These are phyloP conservation scores for Rhodotorula sp. DNA, from an alignment of 1,284 basidiomycete genomes.

Conservation along the genomic window DNA sequence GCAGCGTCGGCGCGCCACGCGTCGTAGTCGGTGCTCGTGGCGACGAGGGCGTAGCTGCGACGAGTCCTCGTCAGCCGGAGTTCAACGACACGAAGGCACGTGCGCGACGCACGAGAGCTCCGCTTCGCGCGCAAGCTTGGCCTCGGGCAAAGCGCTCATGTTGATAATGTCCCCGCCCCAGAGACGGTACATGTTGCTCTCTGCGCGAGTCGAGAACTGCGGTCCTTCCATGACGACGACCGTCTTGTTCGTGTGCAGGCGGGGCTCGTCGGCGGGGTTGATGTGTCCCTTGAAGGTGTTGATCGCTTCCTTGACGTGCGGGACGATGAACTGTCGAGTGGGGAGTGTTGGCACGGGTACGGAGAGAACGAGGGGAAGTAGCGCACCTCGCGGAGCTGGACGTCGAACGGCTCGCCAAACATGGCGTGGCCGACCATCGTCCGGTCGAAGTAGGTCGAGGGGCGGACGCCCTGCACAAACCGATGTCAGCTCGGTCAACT, in stretches of 20 bases:
- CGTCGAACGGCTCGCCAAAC: conserved; percentile 70
- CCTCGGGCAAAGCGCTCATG: conserved; percentile 82
- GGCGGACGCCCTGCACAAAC: conserved; percentile 44
- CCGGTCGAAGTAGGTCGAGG: conserved; percentile 81
- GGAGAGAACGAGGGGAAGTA: not conserved
- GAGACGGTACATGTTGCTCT: conserved; percentile 87
- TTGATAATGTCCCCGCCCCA: conserved; percentile 95
- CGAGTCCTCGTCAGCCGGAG: not conserved
- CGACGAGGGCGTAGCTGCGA: conserved; percentile 78
- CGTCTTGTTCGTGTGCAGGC: conserved; percentile 74
- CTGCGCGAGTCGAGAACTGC: conserved; percentile 75
- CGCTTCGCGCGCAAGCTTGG: conserved; percentile 91
- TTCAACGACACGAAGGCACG: not conserved
- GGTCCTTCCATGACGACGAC: conserved; percentile 98
- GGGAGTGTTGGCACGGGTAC: not conserved
- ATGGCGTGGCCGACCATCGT: conserved; percentile 85
- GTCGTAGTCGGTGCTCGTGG: conserved; percentile 62
- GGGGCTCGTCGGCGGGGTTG: conserved; percentile 40
- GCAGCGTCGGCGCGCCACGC: conserved; percentile 71
- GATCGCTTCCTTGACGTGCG: conserved; percentile 64
- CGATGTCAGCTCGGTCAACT: not conserved
- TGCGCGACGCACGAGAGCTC: conserved; percentile 71
- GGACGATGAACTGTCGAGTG: conserved; percentile 61
- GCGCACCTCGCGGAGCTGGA: conserved; percentile 55
- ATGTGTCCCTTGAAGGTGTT: conserved; percentile 58